Conservation (phyloP, 257 asterid species). For the Solanum corneliomulleri region DNA sequence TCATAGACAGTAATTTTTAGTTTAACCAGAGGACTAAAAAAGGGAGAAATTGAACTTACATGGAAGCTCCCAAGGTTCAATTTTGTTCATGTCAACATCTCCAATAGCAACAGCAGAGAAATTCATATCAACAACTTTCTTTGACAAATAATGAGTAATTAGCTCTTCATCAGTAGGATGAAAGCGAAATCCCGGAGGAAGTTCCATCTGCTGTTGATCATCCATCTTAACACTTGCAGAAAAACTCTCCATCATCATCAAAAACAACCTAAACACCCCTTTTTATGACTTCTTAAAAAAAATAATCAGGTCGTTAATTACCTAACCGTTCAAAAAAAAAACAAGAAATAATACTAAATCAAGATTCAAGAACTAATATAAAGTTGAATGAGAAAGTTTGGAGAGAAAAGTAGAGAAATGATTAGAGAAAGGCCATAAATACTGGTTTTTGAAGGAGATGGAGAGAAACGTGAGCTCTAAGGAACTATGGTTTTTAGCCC, state of each 20-base stretch:
- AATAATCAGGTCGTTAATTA: neutral
- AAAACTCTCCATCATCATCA: slow-evolving; percentile 25
- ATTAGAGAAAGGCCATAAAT: slow-evolving; percentile 20
- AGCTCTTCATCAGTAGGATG: slow-evolving; percentile 78
- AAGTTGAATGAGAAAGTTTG: neutral
- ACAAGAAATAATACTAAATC: neutral
- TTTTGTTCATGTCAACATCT: slow-evolving; percentile 69
- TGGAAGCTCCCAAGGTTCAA: slow-evolving; percentile 83
- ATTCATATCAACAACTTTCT: slow-evolving; percentile 29
- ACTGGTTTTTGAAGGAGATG: slow-evolving; percentile 8
- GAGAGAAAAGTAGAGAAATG: slow-evolving; percentile 7
- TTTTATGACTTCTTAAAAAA: neutral
- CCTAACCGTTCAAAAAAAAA: neutral
- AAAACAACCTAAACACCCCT: neutral
- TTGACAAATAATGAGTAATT: slow-evolving; percentile 53
- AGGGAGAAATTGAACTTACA: slow-evolving; percentile 20
- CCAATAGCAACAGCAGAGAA: slow-evolving; percentile 54
- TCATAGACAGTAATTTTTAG: neutral
- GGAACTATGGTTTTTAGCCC: slow-evolving; percentile 18
- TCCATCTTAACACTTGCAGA: slow-evolving; percentile 11
- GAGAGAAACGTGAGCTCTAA: slow-evolving; percentile 38
- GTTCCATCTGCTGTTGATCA: slow-evolving; percentile 22
- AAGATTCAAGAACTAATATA: neutral
- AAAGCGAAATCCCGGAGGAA: slow-evolving; percentile 75
- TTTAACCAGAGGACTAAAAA: neutral